Evolutionary conservation across 768 basidiomycete genomes (phyloP).

Genomic region (Dentipellis fragilis): DNA sequence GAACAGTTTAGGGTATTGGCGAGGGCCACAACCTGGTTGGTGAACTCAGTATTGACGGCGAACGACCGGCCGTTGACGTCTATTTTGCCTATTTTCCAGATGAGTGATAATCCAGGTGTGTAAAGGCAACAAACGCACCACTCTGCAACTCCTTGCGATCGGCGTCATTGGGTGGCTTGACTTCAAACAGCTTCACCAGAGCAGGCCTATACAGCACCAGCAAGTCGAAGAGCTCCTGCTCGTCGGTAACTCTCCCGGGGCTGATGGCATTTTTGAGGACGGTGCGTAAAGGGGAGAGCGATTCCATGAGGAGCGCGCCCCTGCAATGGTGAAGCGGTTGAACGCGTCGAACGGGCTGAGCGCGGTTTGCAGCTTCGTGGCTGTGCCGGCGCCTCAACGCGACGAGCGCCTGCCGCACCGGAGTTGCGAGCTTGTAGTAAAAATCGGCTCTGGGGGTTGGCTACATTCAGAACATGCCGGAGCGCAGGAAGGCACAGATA

Average conservation of each 20-base stretch:
- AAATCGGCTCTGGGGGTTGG: no score
- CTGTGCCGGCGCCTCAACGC: no score
- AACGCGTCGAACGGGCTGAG: neutral
- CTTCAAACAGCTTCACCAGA: constrained; percentile 55
- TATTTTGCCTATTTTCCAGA: constrained; percentile 45
- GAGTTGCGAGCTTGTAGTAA: no score
- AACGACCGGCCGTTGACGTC: constrained; percentile 54
- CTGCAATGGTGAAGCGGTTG: neutral
- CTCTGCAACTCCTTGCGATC: constrained; percentile 69
- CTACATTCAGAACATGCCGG: no score
- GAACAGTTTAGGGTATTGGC: constrained; percentile 76
- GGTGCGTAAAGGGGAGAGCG: constrained; percentile 46
- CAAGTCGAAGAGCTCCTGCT: constrained; percentile 70
- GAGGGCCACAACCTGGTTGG: constrained; percentile 66
- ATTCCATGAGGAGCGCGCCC: constrained; percentile 36
- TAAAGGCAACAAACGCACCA: constrained; percentile 26
- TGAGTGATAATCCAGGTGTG: neutral
- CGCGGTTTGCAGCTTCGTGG: no score
- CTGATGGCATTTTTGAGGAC: constrained; percentile 39
- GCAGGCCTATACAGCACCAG: constrained; percentile 56
- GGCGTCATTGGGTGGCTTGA: constrained; percentile 47
- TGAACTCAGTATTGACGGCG: constrained; percentile 72
- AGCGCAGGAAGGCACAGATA: no score
- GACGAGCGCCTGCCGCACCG: no score
- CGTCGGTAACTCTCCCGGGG: constrained; percentile 37